phyloP scores from a whole-genome alignment of 352 stramenopile genomes.

The Phytophthora constricta region DNA sequence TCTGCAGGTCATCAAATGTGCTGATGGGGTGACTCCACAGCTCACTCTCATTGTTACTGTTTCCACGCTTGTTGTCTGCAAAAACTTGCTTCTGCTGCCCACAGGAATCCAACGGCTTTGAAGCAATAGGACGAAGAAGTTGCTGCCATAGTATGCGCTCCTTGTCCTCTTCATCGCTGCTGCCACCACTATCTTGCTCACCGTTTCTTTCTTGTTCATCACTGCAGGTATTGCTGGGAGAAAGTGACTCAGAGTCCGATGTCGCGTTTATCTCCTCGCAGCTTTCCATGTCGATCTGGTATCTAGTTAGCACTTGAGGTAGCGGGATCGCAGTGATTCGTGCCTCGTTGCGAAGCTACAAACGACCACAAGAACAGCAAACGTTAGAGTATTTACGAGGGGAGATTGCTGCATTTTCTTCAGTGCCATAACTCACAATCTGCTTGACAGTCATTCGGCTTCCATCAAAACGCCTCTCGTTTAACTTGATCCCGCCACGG shows the following conservation, averaged over 20 bases:
- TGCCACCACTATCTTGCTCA: not conserved
- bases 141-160: conserved; percentile 33
- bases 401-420: not conserved
- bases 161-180: conserved; percentile 15
- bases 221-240: not conserved
- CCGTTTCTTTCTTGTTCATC: not conserved
- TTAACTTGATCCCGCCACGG: not conserved
- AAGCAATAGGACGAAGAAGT: conserved; percentile 32
- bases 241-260: conserved; percentile 2
- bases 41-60: conserved; percentile 30
- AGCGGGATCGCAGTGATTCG: conserved; percentile 49
- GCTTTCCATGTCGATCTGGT: conserved; percentile 65
- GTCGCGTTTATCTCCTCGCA: conserved; percentile 32
- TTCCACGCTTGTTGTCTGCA: not conserved
- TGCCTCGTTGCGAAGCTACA: conserved; percentile 48
- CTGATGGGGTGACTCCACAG: conserved; percentile 72
- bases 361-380: not conserved
- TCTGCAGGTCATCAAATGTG: conserved; percentile 62
- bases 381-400: not conserved
- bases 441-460: conserved; percentile 74
- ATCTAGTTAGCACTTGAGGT: conserved; percentile 46
- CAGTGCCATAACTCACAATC: conserved; percentile 34
- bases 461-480: conserved; percentile 53
- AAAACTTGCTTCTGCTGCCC: not conserved
- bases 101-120: not conserved